These are phyloP conservation scores for Astrothelium macrocarpum DNA, from an alignment of 495 filamentous ascomycete genomes.

Conservation along the genomic window DNA sequence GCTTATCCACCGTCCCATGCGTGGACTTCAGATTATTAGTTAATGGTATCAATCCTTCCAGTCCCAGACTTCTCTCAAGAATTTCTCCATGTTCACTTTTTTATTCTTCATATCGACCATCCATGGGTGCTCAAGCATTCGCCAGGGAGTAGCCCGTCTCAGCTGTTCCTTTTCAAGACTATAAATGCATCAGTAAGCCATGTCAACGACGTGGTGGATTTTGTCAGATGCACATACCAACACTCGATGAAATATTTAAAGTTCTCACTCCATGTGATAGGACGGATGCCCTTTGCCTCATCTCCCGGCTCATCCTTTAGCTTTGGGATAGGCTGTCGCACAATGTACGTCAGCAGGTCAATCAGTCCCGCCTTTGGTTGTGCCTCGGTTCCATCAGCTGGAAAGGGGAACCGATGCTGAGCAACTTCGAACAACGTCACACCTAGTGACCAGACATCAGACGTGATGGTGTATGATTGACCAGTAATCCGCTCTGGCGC, in stretches of 20 bases:
- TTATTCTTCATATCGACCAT: conserved; percentile 91
- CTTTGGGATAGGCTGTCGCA: conserved; percentile 89
- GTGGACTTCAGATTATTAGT: neutral
- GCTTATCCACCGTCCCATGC: neutral
- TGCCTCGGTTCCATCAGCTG: conserved; percentile 89
- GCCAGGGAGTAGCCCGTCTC: conserved; percentile 87
- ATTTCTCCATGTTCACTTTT: conserved; percentile 92
- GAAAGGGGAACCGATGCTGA: conserved; percentile 96
- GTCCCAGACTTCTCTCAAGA: conserved; percentile 87
- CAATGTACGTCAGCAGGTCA: conserved; percentile 93
- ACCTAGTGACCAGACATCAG: conserved; percentile 94
- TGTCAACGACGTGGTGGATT: neutral
- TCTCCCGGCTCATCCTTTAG: conserved; percentile 82
- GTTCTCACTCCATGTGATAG: conserved; percentile 82
- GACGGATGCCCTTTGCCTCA: conserved; percentile 35
- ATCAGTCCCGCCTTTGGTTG: conserved; percentile 79
- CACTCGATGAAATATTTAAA: conserved; percentile 99
- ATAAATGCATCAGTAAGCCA: conserved; percentile 20
- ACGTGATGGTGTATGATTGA: conserved; percentile 95
- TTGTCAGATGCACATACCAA: conserved; percentile 61
- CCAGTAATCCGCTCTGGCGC: conserved; percentile 96
- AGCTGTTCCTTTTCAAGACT: conserved; percentile 89
- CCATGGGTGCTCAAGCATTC: conserved; percentile 99
- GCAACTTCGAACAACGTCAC: conserved; percentile 95
- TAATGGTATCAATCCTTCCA: conserved; percentile 51